phyloP scores from a whole-genome alignment of 805 yeast species.

The Teunomyces atbi region DNA sequence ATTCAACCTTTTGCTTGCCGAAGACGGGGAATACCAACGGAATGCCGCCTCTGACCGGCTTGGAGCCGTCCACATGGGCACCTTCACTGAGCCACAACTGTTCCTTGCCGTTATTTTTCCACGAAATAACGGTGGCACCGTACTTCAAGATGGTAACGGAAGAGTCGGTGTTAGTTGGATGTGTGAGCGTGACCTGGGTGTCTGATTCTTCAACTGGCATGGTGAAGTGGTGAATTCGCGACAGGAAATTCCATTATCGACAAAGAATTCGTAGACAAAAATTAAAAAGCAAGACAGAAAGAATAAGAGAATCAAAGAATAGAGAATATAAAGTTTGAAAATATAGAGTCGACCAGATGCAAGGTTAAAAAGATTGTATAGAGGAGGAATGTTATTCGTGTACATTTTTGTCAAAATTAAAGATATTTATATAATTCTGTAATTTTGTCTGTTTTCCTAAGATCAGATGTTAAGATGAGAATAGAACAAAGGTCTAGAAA shows the following conservation, averaged over 20 bases:
- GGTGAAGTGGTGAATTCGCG: neutral
- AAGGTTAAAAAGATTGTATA: too few species aligned
- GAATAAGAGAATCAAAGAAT: neutral
- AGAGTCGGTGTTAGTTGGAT: conserved; percentile 51
- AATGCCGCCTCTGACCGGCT: conserved; percentile 96
- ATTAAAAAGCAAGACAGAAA: neutral
- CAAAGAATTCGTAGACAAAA: neutral
- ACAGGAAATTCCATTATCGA: too few species aligned
- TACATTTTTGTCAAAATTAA: too few species aligned
- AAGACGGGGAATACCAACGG: conserved; percentile 94
- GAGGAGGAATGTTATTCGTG: too few species aligned
- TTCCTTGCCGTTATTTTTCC: conserved; percentile 69
- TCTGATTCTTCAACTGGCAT: conserved; percentile 72
- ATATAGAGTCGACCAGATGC: too few species aligned
- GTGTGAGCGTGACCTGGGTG: conserved; percentile 58
- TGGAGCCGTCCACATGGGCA: conserved; percentile 86
- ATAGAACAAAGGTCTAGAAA: too few species aligned
- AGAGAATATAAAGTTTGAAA: too few species aligned
- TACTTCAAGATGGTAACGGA: conserved; percentile 69
- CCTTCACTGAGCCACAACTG: conserved; percentile 78
- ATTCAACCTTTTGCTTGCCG: conserved; percentile 61
- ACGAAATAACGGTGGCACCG: conserved; percentile 87
- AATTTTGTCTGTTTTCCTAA: too few species aligned
- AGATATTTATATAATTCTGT: too few species aligned
- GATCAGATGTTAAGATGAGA: too few species aligned